Evolutionary conservation across 2,329 filamentous ascomycete species (phyloP), one percentile per base, ranked within the genome.

Genomic region (Penicillium sumatraense): DNA sequence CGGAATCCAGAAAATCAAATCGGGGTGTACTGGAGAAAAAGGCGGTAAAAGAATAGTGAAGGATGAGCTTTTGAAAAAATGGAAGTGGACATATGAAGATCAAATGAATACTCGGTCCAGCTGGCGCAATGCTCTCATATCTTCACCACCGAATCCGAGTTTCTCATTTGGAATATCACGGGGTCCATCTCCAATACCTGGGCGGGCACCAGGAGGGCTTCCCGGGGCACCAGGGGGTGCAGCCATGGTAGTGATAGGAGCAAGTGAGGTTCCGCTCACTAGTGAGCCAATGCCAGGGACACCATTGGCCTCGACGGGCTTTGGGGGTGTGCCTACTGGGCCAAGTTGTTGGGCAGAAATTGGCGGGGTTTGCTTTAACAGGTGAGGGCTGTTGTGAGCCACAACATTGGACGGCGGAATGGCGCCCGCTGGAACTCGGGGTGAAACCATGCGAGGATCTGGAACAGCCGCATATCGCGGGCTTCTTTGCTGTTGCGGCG

Each of bases 51-150:
- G 11, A 3, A 26, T 42, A 42, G 24, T 23, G 14, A 10, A 46
- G 6, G 9, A 10, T 10, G 16, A 46, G 27, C n/a, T 33, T 42
- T 53, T 50, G 7, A 14, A 24, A 29, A 33, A 33, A 33, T 42
- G 24, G 33, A 16, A n/a, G 27, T 3, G 20, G 10, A 20, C 27
- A 20, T 16, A 27, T 45, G 26, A 21, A 46, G 18, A 76, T 33
- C 72, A 72, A 7, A 67, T 75, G 50, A 82, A 83, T 1, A 79
- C 80, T 20, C 78, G 73, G 71, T 91, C 85, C 47, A 91, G 75
- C 68, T 89, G 86, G 59, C 85, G 81, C 42, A 90, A 71, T 1
- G 86, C 87, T 61, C 86, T 79, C 57, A 81, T 82, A 61, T 90
- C 88, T 69, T 90, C 87, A 31, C 74, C 72, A 16, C 81, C 78